Percentiles rank a stretch among this genome's conserved stretches.
phyloP scores from a whole-genome alignment of 352 stramenopile species.

The Phytophthora macrochlamydospora region DNA sequence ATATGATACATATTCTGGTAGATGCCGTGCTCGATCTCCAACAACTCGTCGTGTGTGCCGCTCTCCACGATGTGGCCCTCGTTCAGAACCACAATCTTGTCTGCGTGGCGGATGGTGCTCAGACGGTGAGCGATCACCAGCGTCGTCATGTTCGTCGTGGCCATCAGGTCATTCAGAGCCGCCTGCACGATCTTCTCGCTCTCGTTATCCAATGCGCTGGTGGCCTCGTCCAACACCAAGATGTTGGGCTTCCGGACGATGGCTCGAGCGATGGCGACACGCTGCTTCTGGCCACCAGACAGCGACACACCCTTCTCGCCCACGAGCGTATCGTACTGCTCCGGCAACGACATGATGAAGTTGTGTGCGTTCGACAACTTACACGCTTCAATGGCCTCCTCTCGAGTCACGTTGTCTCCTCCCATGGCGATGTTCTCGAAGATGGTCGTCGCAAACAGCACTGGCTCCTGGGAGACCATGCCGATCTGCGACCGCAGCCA shows the following conservation, averaged over 20 bases:
- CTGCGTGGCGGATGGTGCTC: constrained; percentile 47
- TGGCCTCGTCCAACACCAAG: constrained; percentile 55
- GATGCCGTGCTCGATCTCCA: constrained; percentile 57
- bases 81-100: constrained; percentile 50
- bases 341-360: constrained; percentile 88
- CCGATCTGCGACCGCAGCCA: constrained; percentile 57
- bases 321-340: constrained; percentile 86
- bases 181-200: constrained; percentile 42
- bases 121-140: constrained; percentile 61
- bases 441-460: constrained; percentile 83
- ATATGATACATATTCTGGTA: constrained; percentile 89
- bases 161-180: constrained; percentile 39
- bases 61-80: constrained; percentile 38
- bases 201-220: constrained; percentile 41
- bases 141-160: constrained; percentile 59
- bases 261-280: constrained; percentile 47
- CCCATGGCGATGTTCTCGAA: constrained; percentile 87
- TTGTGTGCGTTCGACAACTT: constrained; percentile 82
- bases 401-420: constrained; percentile 40
- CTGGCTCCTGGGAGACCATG: constrained; percentile 77
- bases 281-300: constrained; percentile 57
- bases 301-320: constrained; percentile 56
- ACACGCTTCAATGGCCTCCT: constrained; percentile 79
- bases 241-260: constrained; percentile 56
- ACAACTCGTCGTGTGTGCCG: constrained; percentile 41